These are phyloP conservation scores for Auriscalpium vulgare DNA, from an alignment of 768 basidiomycete species.

Conservation along the genomic window DNA sequence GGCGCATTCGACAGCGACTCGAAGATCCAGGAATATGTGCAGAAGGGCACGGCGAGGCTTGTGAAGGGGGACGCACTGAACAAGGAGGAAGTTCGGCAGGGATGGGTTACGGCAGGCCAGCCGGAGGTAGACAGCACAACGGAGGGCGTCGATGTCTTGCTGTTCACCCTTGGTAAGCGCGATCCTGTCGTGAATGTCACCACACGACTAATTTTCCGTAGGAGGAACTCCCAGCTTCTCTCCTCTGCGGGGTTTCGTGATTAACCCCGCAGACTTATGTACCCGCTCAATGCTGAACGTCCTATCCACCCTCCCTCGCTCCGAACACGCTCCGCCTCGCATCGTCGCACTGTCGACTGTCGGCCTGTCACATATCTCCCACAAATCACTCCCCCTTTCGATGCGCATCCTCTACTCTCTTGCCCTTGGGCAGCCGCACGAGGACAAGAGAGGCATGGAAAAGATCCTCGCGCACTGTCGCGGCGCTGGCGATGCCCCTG, in stretches of 20 bases:
- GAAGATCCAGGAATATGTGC: constrained; percentile 42
- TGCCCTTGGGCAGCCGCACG: constrained; percentile 38
- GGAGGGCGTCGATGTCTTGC: constrained; percentile 40
- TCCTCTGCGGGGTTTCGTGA: constrained; percentile 38
- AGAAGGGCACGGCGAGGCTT: constrained; percentile 42
- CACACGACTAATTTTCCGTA: constrained; percentile 14
- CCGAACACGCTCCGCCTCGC: constrained; percentile 25
- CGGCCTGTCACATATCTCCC: constrained; percentile 42
- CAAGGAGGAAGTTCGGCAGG: constrained; percentile 40
- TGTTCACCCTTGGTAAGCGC: constrained; percentile 49
- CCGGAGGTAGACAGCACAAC: constrained; percentile 11
- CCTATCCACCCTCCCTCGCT: constrained; percentile 42
- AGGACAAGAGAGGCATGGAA: constrained; percentile 58
- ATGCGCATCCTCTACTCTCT: constrained; percentile 43
- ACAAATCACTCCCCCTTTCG: constrained; percentile 36
- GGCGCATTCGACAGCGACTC: constrained; percentile 46
- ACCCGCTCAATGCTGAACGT: constrained; percentile 49
- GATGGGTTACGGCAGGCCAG: constrained; percentile 38
- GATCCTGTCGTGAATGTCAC: too few relatives aligned
- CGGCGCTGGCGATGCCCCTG: constrained; percentile 37
- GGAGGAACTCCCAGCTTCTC: constrained; percentile 39
- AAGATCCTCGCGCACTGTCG: constrained; percentile 38
- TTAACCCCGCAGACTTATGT: constrained; percentile 49
- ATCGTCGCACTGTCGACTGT: constrained; percentile 46
- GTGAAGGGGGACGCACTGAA: constrained; percentile 56